Evolutionary conservation across 1,139 yeast genomes (phyloP), one percentile per base, ranked within the genome.

Genomic region (Eremothecium gossypii): DNA sequence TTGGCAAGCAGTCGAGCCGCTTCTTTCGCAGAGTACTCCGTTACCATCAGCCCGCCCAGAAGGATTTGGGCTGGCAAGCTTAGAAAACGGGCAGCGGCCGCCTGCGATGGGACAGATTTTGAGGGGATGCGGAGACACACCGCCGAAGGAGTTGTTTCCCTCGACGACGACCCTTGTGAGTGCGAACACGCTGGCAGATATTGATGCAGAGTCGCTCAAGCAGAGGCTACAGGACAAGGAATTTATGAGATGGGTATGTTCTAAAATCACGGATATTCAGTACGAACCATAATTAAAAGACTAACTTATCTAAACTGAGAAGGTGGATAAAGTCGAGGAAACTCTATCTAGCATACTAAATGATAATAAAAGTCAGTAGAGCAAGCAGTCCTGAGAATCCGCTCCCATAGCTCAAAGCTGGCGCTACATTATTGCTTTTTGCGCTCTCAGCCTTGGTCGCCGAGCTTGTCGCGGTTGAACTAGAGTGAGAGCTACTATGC

Each of bases 161-260:
- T 32, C 35, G 7, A 11, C 35, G 14, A 11, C 17, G 12, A 32
- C 35, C 4, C 5, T 32, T 10, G 12, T 13, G n/a, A 32, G 7
- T 7, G 7, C 35, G 5, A 32, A 32, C 5, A 12, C 35, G 7
- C n/a, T 13, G 7, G 29, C 27, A 29, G 31, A 29, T 23, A 47
- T 54, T 14, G 46, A 58, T 4, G 48, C 50, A 36, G 50, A 46
- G 27, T 31, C 43, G 3, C 46, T 59, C n/a, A 47, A 46, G 38
- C 30, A 45, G 33, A 58, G 51, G 39, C 35, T 59, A n/a, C 46
- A 49, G 13, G 60, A 59, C 39, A 47, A 45, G 27, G 41, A 47
- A 7, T 59, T 59, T 36, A 47, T 53, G 48, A 49, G 46, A 41
- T 58, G 60, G 60, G 64, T 58, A 52, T 45, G 57, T 49, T 11